phyloP scores from a whole-genome alignment of 768 basidiomycete species.

The Termitomyces sp. region DNA sequence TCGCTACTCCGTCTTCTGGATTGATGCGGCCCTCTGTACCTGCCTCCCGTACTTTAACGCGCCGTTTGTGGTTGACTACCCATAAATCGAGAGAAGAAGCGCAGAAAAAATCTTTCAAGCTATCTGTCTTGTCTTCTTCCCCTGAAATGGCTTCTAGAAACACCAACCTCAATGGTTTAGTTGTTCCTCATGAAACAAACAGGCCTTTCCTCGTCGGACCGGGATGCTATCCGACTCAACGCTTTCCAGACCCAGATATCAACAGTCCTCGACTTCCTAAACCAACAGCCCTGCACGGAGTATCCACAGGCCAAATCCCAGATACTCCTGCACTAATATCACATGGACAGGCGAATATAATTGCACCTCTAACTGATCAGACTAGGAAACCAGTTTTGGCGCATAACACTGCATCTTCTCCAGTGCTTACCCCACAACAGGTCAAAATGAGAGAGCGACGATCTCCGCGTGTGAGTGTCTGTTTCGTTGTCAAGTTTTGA shows the following conservation, averaged over 20 bases:
- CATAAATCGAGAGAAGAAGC: not conserved
- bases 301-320: not conserved
- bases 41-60: not conserved
- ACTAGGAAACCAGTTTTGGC: not conserved
- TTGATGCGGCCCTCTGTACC: not conserved
- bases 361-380: not conserved
- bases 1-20: not conserved
- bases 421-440: not conserved
- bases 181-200: not conserved
- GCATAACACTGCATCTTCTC: not conserved
- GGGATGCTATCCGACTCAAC: not conserved
- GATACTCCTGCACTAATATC: not conserved
- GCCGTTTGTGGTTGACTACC: not conserved
- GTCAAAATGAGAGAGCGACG: constrained; percentile 17
- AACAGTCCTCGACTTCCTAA: not conserved
- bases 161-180: not conserved
- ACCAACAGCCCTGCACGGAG: not conserved
- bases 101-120: not conserved
- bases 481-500: not conserved
- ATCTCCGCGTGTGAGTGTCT: constrained; percentile 20
- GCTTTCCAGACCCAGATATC: not conserved
- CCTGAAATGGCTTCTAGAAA: not conserved
- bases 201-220: not conserved
- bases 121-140: not conserved
- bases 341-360: not conserved